These are phyloP conservation scores for Ophiocordyceps camponoti-floridani DNA, from an alignment of 2,329 filamentous ascomycete genomes.

Conservation along the genomic window DNA sequence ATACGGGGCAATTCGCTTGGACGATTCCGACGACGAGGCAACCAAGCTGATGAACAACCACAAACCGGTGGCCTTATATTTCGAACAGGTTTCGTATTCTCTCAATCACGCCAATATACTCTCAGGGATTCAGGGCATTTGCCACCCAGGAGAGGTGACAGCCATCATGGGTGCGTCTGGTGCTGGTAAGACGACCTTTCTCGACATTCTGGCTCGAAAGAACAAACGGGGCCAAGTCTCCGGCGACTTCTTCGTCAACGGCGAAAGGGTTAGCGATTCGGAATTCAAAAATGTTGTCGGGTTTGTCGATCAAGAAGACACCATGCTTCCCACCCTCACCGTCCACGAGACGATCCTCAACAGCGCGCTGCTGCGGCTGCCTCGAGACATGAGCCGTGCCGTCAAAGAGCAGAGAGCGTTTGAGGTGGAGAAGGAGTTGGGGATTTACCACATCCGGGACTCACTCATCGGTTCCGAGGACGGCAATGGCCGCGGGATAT, in stretches of 20 bases:
- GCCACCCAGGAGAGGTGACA: conserved; percentile 87
- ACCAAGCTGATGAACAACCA: conserved; percentile 80
- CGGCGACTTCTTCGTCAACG: conserved; percentile 85
- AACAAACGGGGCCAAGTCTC: conserved; percentile 72
- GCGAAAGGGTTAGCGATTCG: conserved; percentile 66
- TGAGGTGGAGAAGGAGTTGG: conserved; percentile 90
- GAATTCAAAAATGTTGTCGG: conserved; percentile 88
- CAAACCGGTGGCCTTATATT: conserved; percentile 75
- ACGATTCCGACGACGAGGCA: conserved; percentile 78
- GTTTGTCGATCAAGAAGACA: conserved; percentile 96
- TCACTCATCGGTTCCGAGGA: conserved; percentile 94
- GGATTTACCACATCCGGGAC: conserved; percentile 84
- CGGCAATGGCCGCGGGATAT: conserved; percentile 84
- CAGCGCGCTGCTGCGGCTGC: conserved; percentile 81
- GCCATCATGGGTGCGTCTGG: conserved; percentile 98
- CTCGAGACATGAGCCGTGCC: conserved; percentile 68
- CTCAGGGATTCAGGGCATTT: conserved; percentile 60
- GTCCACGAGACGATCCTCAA: conserved; percentile 96
- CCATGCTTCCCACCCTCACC: conserved; percentile 85
- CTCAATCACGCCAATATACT: conserved; percentile 83
- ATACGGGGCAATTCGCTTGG: conserved; percentile 62
- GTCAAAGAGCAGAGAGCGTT: conserved; percentile 84
- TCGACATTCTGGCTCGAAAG: conserved; percentile 90
- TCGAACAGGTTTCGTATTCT: conserved; percentile 71
- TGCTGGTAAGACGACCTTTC: conserved; percentile 90